Percentiles rank a stretch among this genome's conserved stretches.
Evolutionary conservation across 1,139 yeast genomes (phyloP).

Genomic region (Kluyveromyces sp.): DNA sequence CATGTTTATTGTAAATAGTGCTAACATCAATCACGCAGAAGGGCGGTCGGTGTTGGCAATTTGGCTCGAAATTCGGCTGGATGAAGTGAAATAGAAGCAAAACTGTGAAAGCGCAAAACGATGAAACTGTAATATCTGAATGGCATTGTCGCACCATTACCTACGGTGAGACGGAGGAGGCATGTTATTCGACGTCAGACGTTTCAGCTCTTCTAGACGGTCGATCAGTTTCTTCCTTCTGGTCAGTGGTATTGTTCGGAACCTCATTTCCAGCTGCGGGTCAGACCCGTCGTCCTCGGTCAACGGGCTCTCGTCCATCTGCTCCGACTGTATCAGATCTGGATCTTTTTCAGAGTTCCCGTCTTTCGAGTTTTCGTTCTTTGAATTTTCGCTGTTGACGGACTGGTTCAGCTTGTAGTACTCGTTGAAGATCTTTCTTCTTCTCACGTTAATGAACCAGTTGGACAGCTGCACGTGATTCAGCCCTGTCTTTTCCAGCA

Average conservation of each 20-base stretch:
- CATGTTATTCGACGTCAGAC: slow-evolving; percentile 11
- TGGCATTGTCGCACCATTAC: not conserved
- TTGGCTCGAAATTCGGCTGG: too few relatives aligned
- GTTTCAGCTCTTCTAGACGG: slow-evolving; percentile 32
- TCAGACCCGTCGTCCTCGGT: slow-evolving; percentile 20
- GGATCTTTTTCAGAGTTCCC: slow-evolving; percentile 11
- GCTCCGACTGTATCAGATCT: slow-evolving; percentile 12
- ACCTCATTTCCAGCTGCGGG: slow-evolving; percentile 22
- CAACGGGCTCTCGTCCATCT: slow-evolving; percentile 9
- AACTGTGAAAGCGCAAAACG: not conserved
- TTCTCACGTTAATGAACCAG: slow-evolving; percentile 95
- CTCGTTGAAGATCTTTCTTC: slow-evolving; percentile 56
- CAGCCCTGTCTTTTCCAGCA: slow-evolving; percentile 77
- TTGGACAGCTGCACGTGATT: slow-evolving; percentile 87
- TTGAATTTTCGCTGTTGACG: slow-evolving; percentile 3
- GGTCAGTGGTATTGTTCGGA: slow-evolving; percentile 25
- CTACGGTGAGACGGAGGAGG: slow-evolving; percentile 5
- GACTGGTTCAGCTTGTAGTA: slow-evolving; percentile 29
- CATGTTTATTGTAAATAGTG: too few relatives aligned
- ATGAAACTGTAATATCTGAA: not conserved
- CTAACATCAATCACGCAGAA: too few relatives aligned
- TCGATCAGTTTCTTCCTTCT: slow-evolving; percentile 36
- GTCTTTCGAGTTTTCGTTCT: not conserved
- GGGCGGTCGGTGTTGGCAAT: too few relatives aligned
- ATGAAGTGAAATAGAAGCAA: not conserved